Base-by-base conservation (phyloP, 2,329 filamentous ascomycete genomes). In the Botrytis galanthina region DNA sequence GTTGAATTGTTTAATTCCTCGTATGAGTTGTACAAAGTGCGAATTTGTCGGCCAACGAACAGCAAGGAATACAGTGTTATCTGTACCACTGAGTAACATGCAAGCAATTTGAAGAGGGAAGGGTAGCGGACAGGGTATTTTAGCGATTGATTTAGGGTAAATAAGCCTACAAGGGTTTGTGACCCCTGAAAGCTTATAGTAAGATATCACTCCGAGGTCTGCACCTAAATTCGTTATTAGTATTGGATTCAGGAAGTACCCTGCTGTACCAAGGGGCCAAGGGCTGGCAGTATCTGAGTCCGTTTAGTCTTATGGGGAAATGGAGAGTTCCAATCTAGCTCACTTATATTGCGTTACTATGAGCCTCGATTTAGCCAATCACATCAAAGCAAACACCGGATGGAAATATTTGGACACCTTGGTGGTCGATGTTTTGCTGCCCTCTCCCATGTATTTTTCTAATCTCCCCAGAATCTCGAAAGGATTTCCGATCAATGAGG, bases 141-240 rank as follows among this genome's bases (percentile, higher is more conserved):
- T 71, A 48, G 68, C 68, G 51, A 70, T 44, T 29, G 7, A 14
- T 48, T 48, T 48, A 71, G 59, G 69, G 42, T 71, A 71, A 46
- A 48, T 37, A 64, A 63, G 69, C 57, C 69, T 71, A 68, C 12
- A 42, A 35, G 48, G 35, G 35, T 32, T 35, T 42, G 48, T 57
- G 35, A 42, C 48, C 35, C 26, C 35, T 29, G 18, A 18, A 32
- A 29, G 39, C 69, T 59, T 26, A 63, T 39, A 37, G 39, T 59
- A 39, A 37, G 22, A 67, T 54, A 54, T 67, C 46, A 54, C 64
- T 22, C 46, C 46, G 46, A n/a, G 35, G 14, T 29, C 35, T 67
- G 32, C 37, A 68, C 46, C 16, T 68, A 51, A 29, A 29, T 4
- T 54, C 44, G n/a, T 39, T 29, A 14, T 54, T 22, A 39, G 64